Evolutionary conservation across 2,329 filamentous ascomycete genomes (phyloP).

Genomic region (Furcasterigmium furcatum): DNA sequence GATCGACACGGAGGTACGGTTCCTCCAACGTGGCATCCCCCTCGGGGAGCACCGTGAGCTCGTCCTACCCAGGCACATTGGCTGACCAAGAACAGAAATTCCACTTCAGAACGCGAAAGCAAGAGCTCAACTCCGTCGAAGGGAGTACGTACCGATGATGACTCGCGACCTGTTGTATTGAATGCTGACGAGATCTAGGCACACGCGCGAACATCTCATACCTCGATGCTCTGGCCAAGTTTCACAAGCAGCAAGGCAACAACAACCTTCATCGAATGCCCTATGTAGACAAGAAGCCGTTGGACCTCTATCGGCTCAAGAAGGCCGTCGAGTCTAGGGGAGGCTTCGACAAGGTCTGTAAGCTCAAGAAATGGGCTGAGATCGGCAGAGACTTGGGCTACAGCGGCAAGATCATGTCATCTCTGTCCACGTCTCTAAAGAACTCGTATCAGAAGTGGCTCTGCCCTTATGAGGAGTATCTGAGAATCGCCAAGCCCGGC

Average conservation of each 20-base stretch:
- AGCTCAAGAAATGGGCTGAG: conserved; percentile 98
- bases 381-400: conserved; percentile 96
- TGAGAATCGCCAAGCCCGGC: conserved; percentile 85
- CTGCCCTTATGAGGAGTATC: conserved; percentile 92
- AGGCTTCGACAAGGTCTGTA: conserved; percentile 95
- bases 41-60: background rate
- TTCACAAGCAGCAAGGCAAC: conserved; percentile 93
- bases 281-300: conserved; percentile 94
- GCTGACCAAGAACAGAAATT: conserved; percentile 63
- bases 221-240: conserved; percentile 90
- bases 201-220: conserved; percentile 96
- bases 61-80: background rate
- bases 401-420: conserved; percentile 99
- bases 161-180: background rate
- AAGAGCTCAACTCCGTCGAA: conserved; percentile 97
- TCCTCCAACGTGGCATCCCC: background rate
- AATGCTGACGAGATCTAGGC: conserved; percentile 51
- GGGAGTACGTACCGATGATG: conserved; percentile 71
- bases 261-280: conserved; percentile 93
- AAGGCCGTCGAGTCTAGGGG: conserved; percentile 94
- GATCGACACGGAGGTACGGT: conserved; percentile 90
- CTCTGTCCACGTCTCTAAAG: conserved; percentile 92
- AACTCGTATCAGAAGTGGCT: conserved; percentile 98
- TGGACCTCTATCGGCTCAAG: conserved; percentile 93
- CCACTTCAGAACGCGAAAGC: conserved; percentile 92